These are phyloP conservation scores for Dictyostelium firmibasis DNA, from an alignment of 78 protist genomes.

Conservation along the genomic window DNA sequence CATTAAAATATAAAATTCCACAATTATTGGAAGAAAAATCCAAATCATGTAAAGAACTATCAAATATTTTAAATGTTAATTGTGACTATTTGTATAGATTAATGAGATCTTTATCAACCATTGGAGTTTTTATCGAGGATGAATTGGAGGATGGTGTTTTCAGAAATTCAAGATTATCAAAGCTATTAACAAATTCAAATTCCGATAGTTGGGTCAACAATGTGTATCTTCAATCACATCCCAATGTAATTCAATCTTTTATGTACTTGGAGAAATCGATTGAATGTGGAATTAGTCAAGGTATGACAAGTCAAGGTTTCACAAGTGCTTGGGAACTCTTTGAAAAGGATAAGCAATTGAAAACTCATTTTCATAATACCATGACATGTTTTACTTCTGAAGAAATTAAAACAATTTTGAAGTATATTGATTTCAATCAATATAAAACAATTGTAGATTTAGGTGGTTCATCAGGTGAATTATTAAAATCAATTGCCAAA, in stretches of 20 bases:
- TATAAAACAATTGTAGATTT: slow-evolving; percentile 12
- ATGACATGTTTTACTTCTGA: not conserved
- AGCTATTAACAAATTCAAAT: not conserved
- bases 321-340: not conserved
- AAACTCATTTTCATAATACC: not conserved
- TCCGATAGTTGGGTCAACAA: not conserved
- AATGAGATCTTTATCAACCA: not conserved
- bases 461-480: slow-evolving; percentile 45
- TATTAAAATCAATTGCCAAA: not conserved
- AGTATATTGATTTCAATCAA: not conserved
- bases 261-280: slow-evolving; percentile 14
- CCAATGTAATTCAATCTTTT: slow-evolving; percentile 2
- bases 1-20: not conserved
- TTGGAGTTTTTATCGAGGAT: slow-evolving; percentile 13
- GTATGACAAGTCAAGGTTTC: not conserved
- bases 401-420: not conserved
- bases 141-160: not conserved
- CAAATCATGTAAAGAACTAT: not conserved
- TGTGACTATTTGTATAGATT: not conserved
- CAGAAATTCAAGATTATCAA: not conserved
- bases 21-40: not conserved
- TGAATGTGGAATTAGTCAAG: not conserved
- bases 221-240: slow-evolving; percentile 1
- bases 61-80: not conserved
- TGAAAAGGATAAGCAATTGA: not conserved